phyloP scores from a whole-genome alignment of 2,329 filamentous ascomycete genomes.

The Alternaria brassicicola region DNA sequence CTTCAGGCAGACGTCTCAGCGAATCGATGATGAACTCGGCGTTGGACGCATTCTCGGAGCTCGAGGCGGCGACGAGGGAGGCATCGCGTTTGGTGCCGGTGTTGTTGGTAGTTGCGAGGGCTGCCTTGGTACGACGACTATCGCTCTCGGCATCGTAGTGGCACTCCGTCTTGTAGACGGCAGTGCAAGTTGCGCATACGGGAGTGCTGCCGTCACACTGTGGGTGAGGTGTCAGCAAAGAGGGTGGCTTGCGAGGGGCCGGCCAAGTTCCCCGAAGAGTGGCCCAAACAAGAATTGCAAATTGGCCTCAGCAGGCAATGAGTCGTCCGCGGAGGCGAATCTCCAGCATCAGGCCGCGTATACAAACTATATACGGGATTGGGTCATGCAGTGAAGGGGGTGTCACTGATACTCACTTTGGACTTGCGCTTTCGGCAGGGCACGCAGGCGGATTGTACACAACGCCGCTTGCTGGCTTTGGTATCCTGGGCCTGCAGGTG shows the following conservation, averaged over 20 bases:
- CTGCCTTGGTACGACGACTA: slow-evolving; percentile 51
- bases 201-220: slow-evolving; percentile 59
- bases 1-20: slow-evolving; percentile 53
- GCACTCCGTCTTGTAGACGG: slow-evolving; percentile 59
- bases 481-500: slow-evolving; percentile 21
- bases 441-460: slow-evolving; percentile 53
- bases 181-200: slow-evolving; percentile 58
- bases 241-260: not conserved
- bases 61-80: slow-evolving; percentile 18
- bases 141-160: slow-evolving; percentile 58
- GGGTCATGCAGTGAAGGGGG: not conserved
- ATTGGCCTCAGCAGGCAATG: not conserved
- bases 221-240: slow-evolving; percentile 21
- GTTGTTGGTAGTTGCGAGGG: slow-evolving; percentile 28
- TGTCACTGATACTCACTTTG: slow-evolving; percentile 48
- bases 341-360: slow-evolving; percentile 10
- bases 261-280: not conserved
- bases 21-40: slow-evolving; percentile 52
- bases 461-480: slow-evolving; percentile 43
- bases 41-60: slow-evolving; percentile 20
- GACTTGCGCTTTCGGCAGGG: slow-evolving; percentile 59
- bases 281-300: not conserved
- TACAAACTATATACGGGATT: not conserved
- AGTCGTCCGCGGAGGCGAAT: slow-evolving; percentile 30
- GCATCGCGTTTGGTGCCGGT: slow-evolving; percentile 41